Evolutionary conservation across 1,284 basidiomycete species (phyloP), one percentile per base, ranked within the genome.

Genomic region (Xerocomus cyaneibrunnescens): DNA sequence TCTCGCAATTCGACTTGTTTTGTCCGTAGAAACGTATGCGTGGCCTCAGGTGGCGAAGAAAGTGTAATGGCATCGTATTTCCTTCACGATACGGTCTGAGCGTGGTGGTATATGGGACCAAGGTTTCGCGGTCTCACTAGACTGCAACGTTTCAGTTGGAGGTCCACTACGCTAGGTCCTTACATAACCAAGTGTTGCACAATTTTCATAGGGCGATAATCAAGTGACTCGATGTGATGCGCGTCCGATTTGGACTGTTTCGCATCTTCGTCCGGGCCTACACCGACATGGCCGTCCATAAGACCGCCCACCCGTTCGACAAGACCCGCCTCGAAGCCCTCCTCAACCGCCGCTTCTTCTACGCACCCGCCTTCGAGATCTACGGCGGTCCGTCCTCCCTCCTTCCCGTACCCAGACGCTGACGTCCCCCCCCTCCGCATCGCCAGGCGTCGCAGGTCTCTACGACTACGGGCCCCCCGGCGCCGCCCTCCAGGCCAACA

Each of bases 401-500:
- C 19, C 13, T 23, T 7, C 17, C 1, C 1, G 10, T 14, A 21
- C 13, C 32, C 16, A 16, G 9, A 0, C 27, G n/a, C 30, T 28
- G 17, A 41, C 36, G n/a, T n/a, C n/a, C n/a, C n/a, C n/a, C 14
- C 19, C 37, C 27, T n/a, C 17, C 9, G 10, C 23, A 2, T 27
- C 19, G 25, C 43, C 63, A 92, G 92, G 93, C 73, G 90, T 98
- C 55, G 94, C 94, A 55, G 96, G 96, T 56, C 77, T 99, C 37
- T 98, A 96, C 74, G 94, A 97, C 72, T 97, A 95, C 65, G 94
- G 94, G 41, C 94, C 94, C 41, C 92, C 95, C 5, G 96, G 97
- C 57, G 96, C 95, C 2, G 84, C 94, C 3, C 80, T 99, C 28
- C 96, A 98, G 69, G 92, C 95, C 60, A 99, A 99, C 79, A 94